Base-by-base conservation (phyloP, 305 asterid genomes). In the Rubia tinctorum region DNA sequence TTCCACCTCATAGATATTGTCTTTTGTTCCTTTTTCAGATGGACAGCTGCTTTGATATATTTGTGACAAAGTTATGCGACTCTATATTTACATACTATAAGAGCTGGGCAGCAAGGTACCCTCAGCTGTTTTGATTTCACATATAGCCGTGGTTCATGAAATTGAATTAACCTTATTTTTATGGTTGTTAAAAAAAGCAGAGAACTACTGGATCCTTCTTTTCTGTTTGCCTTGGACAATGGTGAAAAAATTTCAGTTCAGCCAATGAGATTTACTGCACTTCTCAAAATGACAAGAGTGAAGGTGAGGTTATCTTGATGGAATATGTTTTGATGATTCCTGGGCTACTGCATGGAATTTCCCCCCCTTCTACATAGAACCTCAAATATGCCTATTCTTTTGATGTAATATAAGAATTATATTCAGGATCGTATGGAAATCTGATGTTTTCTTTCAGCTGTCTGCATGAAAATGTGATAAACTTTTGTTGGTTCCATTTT, bases 41-140 rank as follows among this genome's bases (percentile, higher is more conserved):
- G 84, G 99, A 95, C 83, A 95, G 85, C 84, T 92, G 97, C 82
- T 92, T 95, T 83, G 98, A 95, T 85, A 84, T 95, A 77, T 95
- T 95, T 84, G 88, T 92, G 73, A 82, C 87, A 66, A 95, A 88
- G 89, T 81, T 95, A 75, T 87, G 97, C 60, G 98, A 92, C 71
- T 66, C 87, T 75, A 79, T 92, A 73, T 95, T 88, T 88, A 90
- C 97, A 39, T 89, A 95, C 86, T 89, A 92, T 86, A 95, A 95
- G 82, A 88, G 96, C 81, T 92, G 98, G 97, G 99, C 98, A 58
- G 98, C 99, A 58, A 90, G 99, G 98, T 95, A 83, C 63, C 49
- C 80, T 30, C 76, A 73, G 78, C 76, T 51, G 42, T 39, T 82
- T 79, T 68, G 20, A 20, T 17, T 76, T 53, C 23, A 37, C 49